A percentile compares a stretch with the other conserved stretches of the same genome.
Conservation (phyloP, 2,329 filamentous ascomycete species). For the Pyrenochaeta sp. region DNA sequence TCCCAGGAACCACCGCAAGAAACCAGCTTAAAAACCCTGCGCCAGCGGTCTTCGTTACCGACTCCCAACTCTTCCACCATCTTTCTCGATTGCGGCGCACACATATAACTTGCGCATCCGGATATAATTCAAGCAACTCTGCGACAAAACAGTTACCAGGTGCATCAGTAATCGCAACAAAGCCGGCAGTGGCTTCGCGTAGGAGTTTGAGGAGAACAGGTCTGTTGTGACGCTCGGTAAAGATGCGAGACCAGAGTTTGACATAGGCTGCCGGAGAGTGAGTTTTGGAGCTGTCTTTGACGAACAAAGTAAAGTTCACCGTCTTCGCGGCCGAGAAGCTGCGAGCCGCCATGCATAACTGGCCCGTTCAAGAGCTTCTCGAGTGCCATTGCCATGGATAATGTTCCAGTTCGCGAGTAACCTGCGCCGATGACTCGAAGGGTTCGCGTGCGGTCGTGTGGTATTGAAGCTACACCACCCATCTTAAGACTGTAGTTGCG, state of each 20-base stretch:
- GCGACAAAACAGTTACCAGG: neutral
- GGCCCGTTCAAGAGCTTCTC: neutral
- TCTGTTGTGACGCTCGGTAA: neutral
- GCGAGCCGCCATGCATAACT: neutral
- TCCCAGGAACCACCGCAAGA: neutral
- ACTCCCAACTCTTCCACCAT: neutral
- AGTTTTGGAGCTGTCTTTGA: neutral
- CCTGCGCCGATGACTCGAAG: neutral
- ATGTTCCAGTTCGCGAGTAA: neutral
- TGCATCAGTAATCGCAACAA: neutral
- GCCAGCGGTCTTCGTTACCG: neutral
- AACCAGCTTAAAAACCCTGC: neutral
- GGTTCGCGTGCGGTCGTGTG: neutral
- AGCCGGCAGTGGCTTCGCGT: neutral
- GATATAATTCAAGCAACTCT: neutral
- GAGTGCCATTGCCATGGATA: neutral
- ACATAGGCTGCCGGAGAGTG: neutral
- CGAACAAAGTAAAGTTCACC: neutral
- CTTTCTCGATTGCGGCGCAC: neutral
- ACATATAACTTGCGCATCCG: neutral
- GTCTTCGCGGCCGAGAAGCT: neutral
- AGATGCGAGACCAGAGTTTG: neutral
- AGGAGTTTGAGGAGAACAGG: neutral
- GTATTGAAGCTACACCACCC: neutral
- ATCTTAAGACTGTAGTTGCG: neutral